A percentile compares a stretch with the other conserved stretches of the same genome.
phyloP scores from a whole-genome alignment of 2,329 filamentous ascomycete species.

The Thelonectria olida region DNA sequence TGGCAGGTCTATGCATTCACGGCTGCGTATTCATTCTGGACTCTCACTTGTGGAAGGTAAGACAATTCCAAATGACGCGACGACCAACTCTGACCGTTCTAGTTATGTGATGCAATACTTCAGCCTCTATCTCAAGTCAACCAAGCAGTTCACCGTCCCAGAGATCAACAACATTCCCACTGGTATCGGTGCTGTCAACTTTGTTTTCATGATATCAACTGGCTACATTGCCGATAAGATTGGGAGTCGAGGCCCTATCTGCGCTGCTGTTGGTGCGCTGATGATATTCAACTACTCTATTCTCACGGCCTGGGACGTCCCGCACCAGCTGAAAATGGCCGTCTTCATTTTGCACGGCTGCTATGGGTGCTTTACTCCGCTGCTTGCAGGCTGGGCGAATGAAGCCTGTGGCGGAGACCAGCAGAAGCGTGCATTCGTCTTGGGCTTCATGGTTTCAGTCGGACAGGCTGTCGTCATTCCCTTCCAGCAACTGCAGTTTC shows the following conservation, averaged over 20 bases:
- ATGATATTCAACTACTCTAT: conserved; percentile 49
- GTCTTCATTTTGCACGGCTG: conserved; percentile 51
- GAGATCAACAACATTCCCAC: conserved; percentile 58
- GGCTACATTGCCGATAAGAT: conserved; percentile 49
- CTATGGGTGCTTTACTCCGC: conserved; percentile 53
- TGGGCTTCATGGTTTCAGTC: conserved; percentile 50
- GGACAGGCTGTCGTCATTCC: conserved; percentile 50
- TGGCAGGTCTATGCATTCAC: conserved; percentile 58
- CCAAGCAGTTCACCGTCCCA: conserved; percentile 45
- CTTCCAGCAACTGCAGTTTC: conserved; percentile 50
- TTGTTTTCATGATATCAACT: conserved; percentile 51
- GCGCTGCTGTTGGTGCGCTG: conserved; percentile 44
- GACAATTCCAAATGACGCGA: background rate
- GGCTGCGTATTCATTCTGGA: conserved; percentile 50
- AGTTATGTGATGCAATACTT: conserved; percentile 53
- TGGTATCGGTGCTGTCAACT: conserved; percentile 52
- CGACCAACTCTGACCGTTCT: background rate
- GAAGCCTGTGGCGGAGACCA: conserved; percentile 52
- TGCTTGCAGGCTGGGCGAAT: conserved; percentile 53
- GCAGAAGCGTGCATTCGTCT: conserved; percentile 52
- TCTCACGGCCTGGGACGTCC: conserved; percentile 49
- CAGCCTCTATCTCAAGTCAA: conserved; percentile 50
- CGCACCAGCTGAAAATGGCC: conserved; percentile 49
- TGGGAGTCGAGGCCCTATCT: conserved; percentile 47
- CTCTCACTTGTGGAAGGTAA: conserved; percentile 46